Evolutionary conservation across 352 stramenopile species (phyloP), one percentile per base, ranked within the genome.

Genomic region (Globisporangium nagaii): DNA sequence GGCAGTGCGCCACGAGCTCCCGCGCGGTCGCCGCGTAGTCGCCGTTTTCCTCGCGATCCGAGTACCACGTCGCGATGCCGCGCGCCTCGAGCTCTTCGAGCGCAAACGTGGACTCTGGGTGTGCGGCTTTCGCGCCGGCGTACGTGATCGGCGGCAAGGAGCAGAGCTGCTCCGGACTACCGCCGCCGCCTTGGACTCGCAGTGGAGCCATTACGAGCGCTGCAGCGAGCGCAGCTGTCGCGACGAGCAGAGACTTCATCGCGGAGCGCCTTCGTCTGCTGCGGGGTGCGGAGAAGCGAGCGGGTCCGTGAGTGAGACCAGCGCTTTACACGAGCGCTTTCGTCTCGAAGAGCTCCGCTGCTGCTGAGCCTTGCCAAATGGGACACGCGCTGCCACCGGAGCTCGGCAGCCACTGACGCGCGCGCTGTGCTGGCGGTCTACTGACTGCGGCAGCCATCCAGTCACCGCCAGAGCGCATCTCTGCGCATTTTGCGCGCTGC

Each of bases 51-150:
- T 62, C 53, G 28, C 71, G 68, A 56, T 90, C 77, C 30, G 72
- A 70, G 58, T 90, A 90, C 80, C 77, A 88, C 9, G 77, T 84
- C 19, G 80, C 73, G 43, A 88, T 71, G 24, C 62, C 63, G 46
- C 73, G 60, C 30, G 71, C 74, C 41, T 86, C 72, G 13, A 89
- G 37, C 51, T 53, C 44, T 59, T 46, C 3, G 12, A 86, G 43
- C 1, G 73, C 71, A 15, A 59, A 65, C 11, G 60, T 51, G 12
- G 78, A 56, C 12, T 79, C 48, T 10, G 70, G 62, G 35, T 77
- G 58, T 10, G 61, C 45, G 4, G 47, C 44, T 42, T 67, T 71
- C n/a, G 74, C 74, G 12, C 25, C 48, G 11, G 60, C 59, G 56
- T 81, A 81, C 20, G 71, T 70, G 24, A 30, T 31, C 28, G 75